Conservation (phyloP, 2,329 filamentous ascomycete genomes). For the Pseudonectria foliicola region DNA sequence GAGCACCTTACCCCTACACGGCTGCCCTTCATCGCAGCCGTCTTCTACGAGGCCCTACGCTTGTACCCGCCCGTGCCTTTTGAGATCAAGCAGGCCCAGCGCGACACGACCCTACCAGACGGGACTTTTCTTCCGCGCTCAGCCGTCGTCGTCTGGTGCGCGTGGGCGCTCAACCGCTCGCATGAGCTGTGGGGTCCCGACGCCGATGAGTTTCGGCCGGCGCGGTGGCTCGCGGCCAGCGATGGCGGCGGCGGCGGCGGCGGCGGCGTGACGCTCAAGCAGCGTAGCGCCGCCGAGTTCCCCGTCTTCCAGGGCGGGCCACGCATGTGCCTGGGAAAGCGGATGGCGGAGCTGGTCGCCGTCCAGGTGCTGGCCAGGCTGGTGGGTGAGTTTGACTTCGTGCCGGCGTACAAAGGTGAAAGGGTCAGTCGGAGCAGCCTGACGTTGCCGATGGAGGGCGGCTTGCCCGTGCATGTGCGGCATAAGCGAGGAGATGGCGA, state of each 20-base stretch:
- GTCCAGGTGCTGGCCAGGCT: slow-evolving; percentile 48
- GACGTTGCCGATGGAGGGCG: slow-evolving; percentile 57
- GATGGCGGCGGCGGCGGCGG: slow-evolving; percentile 21
- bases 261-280: slow-evolving; percentile 15
- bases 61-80: slow-evolving; percentile 60
- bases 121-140: slow-evolving; percentile 48
- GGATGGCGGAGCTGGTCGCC: slow-evolving; percentile 56
- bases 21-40: slow-evolving; percentile 51
- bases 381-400: slow-evolving; percentile 44
- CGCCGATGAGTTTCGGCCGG: slow-evolving; percentile 47
- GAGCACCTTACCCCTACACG: slow-evolving; percentile 33
- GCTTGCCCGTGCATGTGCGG: slow-evolving; percentile 36
- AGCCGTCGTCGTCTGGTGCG: slow-evolving; percentile 54
- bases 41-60: slow-evolving; percentile 55
- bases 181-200: slow-evolving; percentile 48
- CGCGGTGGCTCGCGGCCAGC: slow-evolving; percentile 45
- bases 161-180: slow-evolving; percentile 58
- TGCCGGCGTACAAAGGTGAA: slow-evolving; percentile 35
- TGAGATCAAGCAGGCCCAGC: slow-evolving; percentile 54
- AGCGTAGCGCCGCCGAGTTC: slow-evolving; percentile 47
- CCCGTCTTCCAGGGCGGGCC: slow-evolving; percentile 59
- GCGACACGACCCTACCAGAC: slow-evolving; percentile 48
- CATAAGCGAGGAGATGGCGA: not conserved
- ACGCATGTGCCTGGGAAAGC: slow-evolving; percentile 54
- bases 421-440: slow-evolving; percentile 53